phyloP scores from a whole-genome alignment of 1,284 basidiomycete species.

The Inonotus hispidus region DNA sequence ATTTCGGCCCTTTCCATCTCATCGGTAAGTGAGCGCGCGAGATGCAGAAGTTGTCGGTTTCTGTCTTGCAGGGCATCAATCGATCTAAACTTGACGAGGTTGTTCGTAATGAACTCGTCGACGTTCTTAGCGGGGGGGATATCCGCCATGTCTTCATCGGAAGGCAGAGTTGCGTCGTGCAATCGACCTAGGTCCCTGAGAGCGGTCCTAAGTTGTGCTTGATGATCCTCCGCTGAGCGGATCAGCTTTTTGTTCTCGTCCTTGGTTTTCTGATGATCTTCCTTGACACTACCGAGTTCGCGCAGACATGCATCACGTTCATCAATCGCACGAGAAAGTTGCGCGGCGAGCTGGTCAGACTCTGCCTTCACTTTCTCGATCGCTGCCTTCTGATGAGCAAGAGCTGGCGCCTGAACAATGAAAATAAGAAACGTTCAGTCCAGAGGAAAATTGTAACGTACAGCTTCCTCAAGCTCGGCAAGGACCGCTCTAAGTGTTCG shows the following conservation, averaged over 20 bases:
- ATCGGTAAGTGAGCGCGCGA: conserved; percentile 74
- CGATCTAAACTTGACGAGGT: conserved; percentile 85
- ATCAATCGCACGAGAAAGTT: conserved; percentile 66
- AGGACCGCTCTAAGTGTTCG: conserved; percentile 68
- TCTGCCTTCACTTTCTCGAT: conserved; percentile 77
- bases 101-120: conserved; percentile 80
- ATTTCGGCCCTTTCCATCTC: conserved; percentile 77
- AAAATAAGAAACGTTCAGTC: background rate
- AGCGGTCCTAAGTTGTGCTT: conserved; percentile 79
- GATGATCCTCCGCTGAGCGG: conserved; percentile 80
- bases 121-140: conserved; percentile 51
- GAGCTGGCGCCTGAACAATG: conserved; percentile 67
- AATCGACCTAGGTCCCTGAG: conserved; percentile 74
- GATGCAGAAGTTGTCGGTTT: conserved; percentile 83
- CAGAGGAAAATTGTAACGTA: conserved; percentile 35
- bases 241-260: conserved; percentile 72
- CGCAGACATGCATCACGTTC: conserved; percentile 56
- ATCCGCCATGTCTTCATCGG: conserved; percentile 63
- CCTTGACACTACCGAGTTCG: conserved; percentile 55
- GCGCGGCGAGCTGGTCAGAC: conserved; percentile 71
- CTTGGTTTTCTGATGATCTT: conserved; percentile 40
- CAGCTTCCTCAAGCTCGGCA: conserved; percentile 84
- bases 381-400: conserved; percentile 82
- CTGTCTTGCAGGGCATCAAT: conserved; percentile 81
- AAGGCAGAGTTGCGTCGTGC: conserved; percentile 77